These are phyloP conservation scores for Cladosporium sp. DNA, from an alignment of 2,329 filamentous ascomycete species.

Conservation along the genomic window DNA sequence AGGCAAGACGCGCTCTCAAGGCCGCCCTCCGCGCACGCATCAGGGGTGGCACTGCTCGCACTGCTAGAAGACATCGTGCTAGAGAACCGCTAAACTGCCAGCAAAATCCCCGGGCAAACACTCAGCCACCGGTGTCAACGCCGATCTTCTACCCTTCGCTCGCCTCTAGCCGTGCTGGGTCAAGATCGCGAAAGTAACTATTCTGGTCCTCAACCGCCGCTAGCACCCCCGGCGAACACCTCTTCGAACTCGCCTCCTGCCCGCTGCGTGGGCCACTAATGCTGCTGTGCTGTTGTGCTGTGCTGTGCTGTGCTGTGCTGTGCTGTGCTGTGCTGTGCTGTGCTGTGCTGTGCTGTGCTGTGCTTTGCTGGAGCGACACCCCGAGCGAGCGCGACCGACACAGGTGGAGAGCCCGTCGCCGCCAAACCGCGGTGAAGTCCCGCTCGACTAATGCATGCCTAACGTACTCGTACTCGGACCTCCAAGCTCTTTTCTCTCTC, in stretches of 20 bases:
- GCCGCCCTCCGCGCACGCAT: background rate
- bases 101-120: background rate
- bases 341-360: background rate
- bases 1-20: background rate
- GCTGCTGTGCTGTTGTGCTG: background rate
- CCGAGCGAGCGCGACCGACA: background rate
- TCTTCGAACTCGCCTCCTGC: slow-evolving; percentile 10
- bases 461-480: background rate
- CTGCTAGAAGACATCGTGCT: background rate
- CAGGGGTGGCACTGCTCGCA: background rate
- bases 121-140: background rate
- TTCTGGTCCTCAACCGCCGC: slow-evolving; percentile 17
- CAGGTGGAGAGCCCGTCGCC: background rate
- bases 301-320: background rate
- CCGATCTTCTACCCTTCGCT: slow-evolving; percentile 5
- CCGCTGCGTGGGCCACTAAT: slow-evolving; percentile 14
- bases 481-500: background rate
- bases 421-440: background rate
- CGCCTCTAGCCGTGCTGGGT: slow-evolving; percentile 1
- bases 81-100: background rate
- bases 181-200: slow-evolving; percentile 6
- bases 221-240: background rate
- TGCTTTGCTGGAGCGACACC: background rate
- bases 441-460: background rate
- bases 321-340: slow-evolving; percentile 1